phyloP scores from a whole-genome alignment of 306 rosid genomes.

The Mimosa pudica region DNA sequence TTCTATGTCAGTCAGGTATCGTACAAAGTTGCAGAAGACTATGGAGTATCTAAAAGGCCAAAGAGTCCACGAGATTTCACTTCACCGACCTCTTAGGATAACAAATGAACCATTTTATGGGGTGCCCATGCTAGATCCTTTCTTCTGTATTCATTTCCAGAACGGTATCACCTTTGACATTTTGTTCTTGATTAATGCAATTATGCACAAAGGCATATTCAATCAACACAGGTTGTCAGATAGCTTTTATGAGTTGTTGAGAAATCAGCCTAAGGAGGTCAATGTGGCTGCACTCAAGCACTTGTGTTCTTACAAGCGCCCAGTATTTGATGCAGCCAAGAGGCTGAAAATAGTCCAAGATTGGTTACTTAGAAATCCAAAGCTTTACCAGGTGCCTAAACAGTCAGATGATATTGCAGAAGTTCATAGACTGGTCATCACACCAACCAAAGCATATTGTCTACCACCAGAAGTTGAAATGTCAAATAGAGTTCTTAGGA shows the following conservation, averaged over 20 bases:
- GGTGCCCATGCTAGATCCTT: slow-evolving; percentile 41
- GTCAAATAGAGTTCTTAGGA: slow-evolving; percentile 69
- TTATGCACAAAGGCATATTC: slow-evolving; percentile 57
- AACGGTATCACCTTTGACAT: slow-evolving; percentile 49
- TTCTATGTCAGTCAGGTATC: slow-evolving; percentile 58
- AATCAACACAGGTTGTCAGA: slow-evolving; percentile 60
- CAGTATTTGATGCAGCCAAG: slow-evolving; percentile 50
- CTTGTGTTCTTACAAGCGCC: slow-evolving; percentile 47
- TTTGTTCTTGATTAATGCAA: slow-evolving; percentile 58
- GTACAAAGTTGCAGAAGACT: slow-evolving; percentile 49
- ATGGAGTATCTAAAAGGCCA: slow-evolving; percentile 45
- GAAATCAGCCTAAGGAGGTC: slow-evolving; percentile 49
- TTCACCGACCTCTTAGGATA: slow-evolving; percentile 37
- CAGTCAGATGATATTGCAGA: slow-evolving; percentile 54
- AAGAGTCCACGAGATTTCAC: slow-evolving; percentile 41
- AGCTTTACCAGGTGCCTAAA: slow-evolving; percentile 48
- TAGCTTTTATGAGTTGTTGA: slow-evolving; percentile 48
- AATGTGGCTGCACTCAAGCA: slow-evolving; percentile 62
- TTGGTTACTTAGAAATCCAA: slow-evolving; percentile 60
- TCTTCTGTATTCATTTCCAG: slow-evolving; percentile 47
- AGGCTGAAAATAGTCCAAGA: slow-evolving; percentile 54
- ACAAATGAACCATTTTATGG: slow-evolving; percentile 58
- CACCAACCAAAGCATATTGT: slow-evolving; percentile 71
- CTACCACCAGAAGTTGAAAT: slow-evolving; percentile 66
- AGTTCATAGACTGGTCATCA: slow-evolving; percentile 58